Evolutionary conservation across 208 protist species (phyloP), one percentile per base, ranked within the genome.

Genomic region (Crithidia bombi): DNA sequence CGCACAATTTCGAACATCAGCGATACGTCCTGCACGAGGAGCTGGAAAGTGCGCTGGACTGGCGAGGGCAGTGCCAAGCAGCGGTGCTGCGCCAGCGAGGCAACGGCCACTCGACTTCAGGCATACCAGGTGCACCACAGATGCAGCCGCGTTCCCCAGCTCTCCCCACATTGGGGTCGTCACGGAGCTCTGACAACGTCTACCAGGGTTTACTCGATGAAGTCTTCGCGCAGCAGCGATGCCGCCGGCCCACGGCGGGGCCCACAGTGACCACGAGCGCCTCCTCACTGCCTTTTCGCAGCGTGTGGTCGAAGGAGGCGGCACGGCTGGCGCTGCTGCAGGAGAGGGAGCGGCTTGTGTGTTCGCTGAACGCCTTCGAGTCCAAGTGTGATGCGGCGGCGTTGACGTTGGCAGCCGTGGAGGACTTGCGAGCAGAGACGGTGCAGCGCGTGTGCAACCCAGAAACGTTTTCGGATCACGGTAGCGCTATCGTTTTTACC

Each of bases 1-100:
- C 69, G 2, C 77, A 89, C 57, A 44, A 35, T 25, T 95, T 95
- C 72, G 87, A 92, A 5, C 69, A 93, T 54, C 56, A 78, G 30
- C 79, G 82, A 33, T 83, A 82, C 62, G 26, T 30, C 12, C 66
- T 81, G 50, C 83, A 95, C 26, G 72, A 77, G 0, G 69, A 87
- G 5, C 56, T 95, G 70, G 79, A 86, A 66, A 65, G 82, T 7
- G 77, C 79, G 57, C 46, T 91, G 1, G 66, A 63, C n/a, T 85
- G 76, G 62, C 80, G 90, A 21, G 57, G 44, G 36, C 21, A 64
- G n/a, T 95, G 87, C 65, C 72, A 78, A 5, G 19, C 55, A 11
- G 83, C 85, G 43, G 84, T 94, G 26, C 15, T 75, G 54, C 69
- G 44, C 25, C 41, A 32, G 15, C 30, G 32, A 3, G 61, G 39